These are phyloP conservation scores for Gloeostereum incarnatum DNA, from an alignment of 768 basidiomycete genomes.

Conservation along the genomic window DNA sequence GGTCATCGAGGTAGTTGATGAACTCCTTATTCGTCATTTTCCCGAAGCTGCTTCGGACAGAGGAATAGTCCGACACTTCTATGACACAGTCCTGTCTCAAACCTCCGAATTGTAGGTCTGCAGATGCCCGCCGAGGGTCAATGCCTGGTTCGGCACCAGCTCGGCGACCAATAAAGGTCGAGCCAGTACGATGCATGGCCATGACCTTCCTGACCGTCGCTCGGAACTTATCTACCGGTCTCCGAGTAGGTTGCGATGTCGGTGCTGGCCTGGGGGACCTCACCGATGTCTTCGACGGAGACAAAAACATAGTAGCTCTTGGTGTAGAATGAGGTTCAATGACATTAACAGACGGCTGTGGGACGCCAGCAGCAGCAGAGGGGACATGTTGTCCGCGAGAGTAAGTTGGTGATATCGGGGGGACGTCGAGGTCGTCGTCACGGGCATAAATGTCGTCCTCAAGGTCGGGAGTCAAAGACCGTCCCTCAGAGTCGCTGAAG, in stretches of 20 bases:
- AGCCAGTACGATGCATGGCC: slow-evolving; percentile 29
- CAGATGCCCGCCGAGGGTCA: slow-evolving; percentile 41
- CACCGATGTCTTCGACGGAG: neutral
- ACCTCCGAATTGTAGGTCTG: slow-evolving; percentile 37
- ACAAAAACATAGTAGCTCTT: neutral
- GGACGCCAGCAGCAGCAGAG: slow-evolving; percentile 2
- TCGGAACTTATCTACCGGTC: slow-evolving; percentile 28
- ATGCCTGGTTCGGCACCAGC: slow-evolving; percentile 60
- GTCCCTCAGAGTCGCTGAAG: slow-evolving; percentile 55
- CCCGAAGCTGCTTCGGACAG: slow-evolving; percentile 29
- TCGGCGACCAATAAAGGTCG: slow-evolving; percentile 14
- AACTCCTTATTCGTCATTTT: slow-evolving; percentile 44
- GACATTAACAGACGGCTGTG: slow-evolving; percentile 1
- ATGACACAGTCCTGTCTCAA: slow-evolving; percentile 50
- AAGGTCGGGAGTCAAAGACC: slow-evolving; percentile 58
- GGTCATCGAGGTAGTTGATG: slow-evolving; percentile 30
- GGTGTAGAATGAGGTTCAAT: neutral
- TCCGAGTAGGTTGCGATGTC: slow-evolving; percentile 7
- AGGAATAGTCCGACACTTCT: slow-evolving; percentile 52
- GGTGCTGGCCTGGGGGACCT: slow-evolving; percentile 1
- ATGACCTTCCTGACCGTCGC: slow-evolving; percentile 32
- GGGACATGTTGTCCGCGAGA: slow-evolving; percentile 4
- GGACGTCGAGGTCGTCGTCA: slow-evolving; percentile 13
- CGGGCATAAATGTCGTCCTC: too few relatives aligned
- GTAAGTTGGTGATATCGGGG: slow-evolving; percentile 14